Evolutionary conservation across 2,329 filamentous ascomycete genomes (phyloP).

Genomic region (Colletotrichum liaoningense): DNA sequence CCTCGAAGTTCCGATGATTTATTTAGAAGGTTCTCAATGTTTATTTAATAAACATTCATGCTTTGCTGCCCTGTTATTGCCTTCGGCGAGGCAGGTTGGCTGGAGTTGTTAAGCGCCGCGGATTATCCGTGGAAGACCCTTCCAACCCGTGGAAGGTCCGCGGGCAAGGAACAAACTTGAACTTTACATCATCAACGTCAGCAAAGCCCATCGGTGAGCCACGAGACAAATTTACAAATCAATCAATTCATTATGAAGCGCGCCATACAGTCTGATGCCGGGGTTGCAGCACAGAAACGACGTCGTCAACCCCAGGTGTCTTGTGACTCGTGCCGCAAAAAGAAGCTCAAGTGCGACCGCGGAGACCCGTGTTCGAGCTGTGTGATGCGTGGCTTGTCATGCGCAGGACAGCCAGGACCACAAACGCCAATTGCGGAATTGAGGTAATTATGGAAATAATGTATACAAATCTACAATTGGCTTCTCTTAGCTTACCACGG

Average conservation of each 20-base stretch:
- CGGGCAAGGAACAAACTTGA: neutral
- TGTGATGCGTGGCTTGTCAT: conserved; percentile 40
- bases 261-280: neutral
- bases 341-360: conserved; percentile 48
- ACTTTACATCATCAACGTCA: neutral
- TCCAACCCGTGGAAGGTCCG: neutral
- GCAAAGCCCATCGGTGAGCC: neutral
- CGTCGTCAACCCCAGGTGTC: conserved; percentile 45
- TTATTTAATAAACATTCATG: neutral
- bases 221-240: neutral
- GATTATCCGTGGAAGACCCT: conserved; percentile 16
- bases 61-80: neutral
- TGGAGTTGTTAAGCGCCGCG: conserved; percentile 3
- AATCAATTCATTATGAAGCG: conserved; percentile 16
- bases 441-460: neutral
- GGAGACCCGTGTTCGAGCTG: conserved; percentile 44
- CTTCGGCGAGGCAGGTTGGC: neutral
- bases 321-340: conserved; percentile 46
- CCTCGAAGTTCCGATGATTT: too few relatives aligned
- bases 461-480: neutral
- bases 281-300: neutral
- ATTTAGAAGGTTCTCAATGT: too few relatives aligned
- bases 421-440: neutral
- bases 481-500: neutral
- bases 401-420: conserved; percentile 35